Percentiles rank a stretch among this genome's conserved stretches.
Conservation (phyloP, 2,329 filamentous ascomycete genomes). For the Fonsecaea erecta region DNA sequence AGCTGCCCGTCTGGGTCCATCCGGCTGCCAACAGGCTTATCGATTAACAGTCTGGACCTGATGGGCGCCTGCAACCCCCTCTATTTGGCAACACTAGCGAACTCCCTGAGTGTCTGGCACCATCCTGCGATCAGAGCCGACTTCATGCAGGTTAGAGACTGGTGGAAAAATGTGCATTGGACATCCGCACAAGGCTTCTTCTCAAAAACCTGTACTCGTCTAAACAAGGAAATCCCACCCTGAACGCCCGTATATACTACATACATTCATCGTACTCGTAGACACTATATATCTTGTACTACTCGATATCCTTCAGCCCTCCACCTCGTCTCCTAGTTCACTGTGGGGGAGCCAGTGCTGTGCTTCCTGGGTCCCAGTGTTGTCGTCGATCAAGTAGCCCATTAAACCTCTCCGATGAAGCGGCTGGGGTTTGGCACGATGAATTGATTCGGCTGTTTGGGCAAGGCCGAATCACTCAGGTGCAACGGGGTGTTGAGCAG, state of each 20-base stretch:
- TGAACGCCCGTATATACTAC: neutral
- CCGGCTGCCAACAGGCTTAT: neutral
- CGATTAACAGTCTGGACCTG: neutral
- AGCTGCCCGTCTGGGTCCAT: neutral
- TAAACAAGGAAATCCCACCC: neutral
- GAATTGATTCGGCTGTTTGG: constrained; percentile 21
- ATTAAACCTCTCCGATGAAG: constrained; percentile 21
- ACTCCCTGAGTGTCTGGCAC: too few species aligned
- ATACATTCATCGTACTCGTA: neutral
- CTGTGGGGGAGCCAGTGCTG: too few species aligned
- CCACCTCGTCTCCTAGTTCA: too few species aligned
- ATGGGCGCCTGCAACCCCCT: neutral
- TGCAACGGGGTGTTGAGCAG: constrained; percentile 36
- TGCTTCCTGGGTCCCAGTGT: too few species aligned
- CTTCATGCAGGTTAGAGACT: too few species aligned
- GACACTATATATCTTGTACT: neutral
- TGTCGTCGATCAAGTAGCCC: too few species aligned
- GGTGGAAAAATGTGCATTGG: too few species aligned
- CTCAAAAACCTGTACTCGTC: too few species aligned
- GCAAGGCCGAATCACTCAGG: constrained; percentile 20
- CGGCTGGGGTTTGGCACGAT: constrained; percentile 26
- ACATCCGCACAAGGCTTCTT: neutral
- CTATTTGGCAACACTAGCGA: neutral
- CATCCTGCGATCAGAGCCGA: too few species aligned
- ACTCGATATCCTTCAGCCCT: neutral